Evolutionary conservation across 23 red algal species (phyloP), one percentile per base, ranked within the genome.

Genomic region (Cyanidiococcus yangmingshanensis): DNA sequence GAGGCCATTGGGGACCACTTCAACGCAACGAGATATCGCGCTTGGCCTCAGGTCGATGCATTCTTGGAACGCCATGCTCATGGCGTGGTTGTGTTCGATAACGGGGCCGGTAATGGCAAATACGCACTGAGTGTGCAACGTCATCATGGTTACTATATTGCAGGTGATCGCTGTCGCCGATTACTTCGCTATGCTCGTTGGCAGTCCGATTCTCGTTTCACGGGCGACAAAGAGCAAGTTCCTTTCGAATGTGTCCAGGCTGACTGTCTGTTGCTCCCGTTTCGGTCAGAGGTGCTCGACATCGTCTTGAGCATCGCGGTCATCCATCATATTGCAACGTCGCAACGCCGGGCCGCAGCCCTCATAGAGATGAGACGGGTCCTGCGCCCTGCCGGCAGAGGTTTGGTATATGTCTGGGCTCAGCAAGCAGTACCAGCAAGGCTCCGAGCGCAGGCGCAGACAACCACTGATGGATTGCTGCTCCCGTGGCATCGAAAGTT

Each of bases 41-140:
- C 84, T 18, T 98, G 94, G 94, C 94, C 94, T 1, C 57, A 37
- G 29, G 94, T 98, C 0, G 39, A 79, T 37, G 41, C 39, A 7
- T 98, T 98, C 38, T 57, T 98, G 37, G 68, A 41, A 31, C 37
- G 76, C 0, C 77, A 89, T 16, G 79, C 79, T 2, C 75, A 21
- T 24, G 38, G 36, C 39, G 45, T 85, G 18, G 34, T 89, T 16
- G 31, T 92, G 15, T 74, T 85, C 0, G 94, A 98, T 45, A 57
- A 89, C 0, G 94, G 94, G 0, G 90, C 87, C 50, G 94, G 94
- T 1, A 98, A 98, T 68, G 94, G 94, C 26, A 98, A 98, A 68
- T 92, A 98, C 59, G 7, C 68, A 2, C 12, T 1, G 0, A 18
- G 7, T 3, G 32, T 25, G 15, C n/a, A 27, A 29, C 1, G 12